Evolutionary conservation across 495 filamentous ascomycete genomes (phyloP).

Genomic region (Lophiotrema nucula): DNA sequence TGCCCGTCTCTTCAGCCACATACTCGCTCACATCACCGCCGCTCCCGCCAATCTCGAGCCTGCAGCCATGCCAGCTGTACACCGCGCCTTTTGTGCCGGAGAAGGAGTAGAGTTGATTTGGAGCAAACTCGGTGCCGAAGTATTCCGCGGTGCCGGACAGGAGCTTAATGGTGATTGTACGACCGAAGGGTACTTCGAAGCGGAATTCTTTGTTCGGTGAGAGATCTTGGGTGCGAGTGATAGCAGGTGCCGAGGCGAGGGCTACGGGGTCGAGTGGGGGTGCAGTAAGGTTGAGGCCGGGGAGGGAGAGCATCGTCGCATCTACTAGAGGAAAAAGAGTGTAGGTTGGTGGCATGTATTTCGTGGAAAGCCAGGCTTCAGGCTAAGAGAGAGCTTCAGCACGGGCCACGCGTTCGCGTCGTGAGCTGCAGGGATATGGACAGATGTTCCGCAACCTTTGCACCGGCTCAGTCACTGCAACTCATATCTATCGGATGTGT

Average conservation of each 20-base stretch:
- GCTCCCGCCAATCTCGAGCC: conserved; percentile 67
- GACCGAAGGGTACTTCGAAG: conserved; percentile 76
- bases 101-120: conserved; percentile 72
- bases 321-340: too few species aligned
- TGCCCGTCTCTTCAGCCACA: conserved; percentile 78
- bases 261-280: conserved; percentile 3
- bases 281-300: conserved; percentile 29
- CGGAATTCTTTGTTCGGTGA: conserved; percentile 72
- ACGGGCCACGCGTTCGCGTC: too few species aligned
- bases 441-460: too few species aligned
- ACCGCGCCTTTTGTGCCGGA: conserved; percentile 80
- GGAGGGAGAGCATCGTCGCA: conserved; percentile 31
- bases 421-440: too few species aligned
- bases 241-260: background rate
- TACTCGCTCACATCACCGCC: conserved; percentile 69
- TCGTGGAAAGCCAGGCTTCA: too few species aligned
- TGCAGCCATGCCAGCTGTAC: conserved; percentile 87
- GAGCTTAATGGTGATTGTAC: conserved; percentile 51
- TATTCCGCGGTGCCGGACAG: conserved; percentile 83
- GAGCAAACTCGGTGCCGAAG: conserved; percentile 91
- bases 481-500: too few species aligned
- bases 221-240: conserved; percentile 36
- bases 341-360: too few species aligned
- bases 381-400: too few species aligned
- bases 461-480: too few species aligned